Percentiles rank a stretch among this genome's conserved stretches.
These are phyloP conservation scores for Naganishia friedmannii DNA, from an alignment of 768 basidiomycete genomes.

Conservation along the genomic window DNA sequence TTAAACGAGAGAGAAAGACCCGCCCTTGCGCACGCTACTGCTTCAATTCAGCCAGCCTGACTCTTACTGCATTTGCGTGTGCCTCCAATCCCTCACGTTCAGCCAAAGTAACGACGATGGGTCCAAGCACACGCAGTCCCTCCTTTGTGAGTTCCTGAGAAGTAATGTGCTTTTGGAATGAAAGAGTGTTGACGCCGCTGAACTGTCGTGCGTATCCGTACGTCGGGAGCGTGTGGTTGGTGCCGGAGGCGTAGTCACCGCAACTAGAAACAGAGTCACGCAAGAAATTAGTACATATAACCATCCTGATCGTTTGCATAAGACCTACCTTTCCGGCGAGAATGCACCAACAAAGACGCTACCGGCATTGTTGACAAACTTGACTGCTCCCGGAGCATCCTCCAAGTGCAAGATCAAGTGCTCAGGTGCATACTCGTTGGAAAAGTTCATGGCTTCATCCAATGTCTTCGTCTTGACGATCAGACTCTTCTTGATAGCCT, in stretches of 20 bases:
- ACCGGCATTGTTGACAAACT: conserved; percentile 80
- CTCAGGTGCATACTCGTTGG: conserved; percentile 97
- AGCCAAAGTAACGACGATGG: conserved; percentile 80
- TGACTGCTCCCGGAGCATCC: conserved; percentile 65
- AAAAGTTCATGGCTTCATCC: conserved; percentile 78
- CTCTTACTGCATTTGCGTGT: conserved; percentile 91
- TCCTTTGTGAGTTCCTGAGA: conserved; percentile 82
- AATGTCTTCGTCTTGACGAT: conserved; percentile 70
- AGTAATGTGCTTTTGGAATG: conserved; percentile 99
- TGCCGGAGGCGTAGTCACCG: conserved; percentile 97
- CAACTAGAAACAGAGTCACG: conserved; percentile 59
- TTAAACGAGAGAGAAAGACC: neutral
- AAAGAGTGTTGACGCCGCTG: conserved; percentile 92
- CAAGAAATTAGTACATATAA: neutral
- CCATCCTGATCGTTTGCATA: neutral
- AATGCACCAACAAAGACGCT: conserved; percentile 94
- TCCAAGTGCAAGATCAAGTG: conserved; percentile 89
- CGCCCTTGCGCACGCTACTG: conserved; percentile 3
- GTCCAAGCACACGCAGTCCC: conserved; percentile 76
- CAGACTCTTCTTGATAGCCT: conserved; percentile 84
- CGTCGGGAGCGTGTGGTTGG: conserved; percentile 93
- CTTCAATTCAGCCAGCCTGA: conserved; percentile 59
- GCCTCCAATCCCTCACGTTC: conserved; percentile 93
- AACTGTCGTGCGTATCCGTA: conserved; percentile 92
- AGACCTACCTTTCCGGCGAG: conserved; percentile 87